phyloP scores from a whole-genome alignment of 164 flowering plant species.

The Magnolia sinica region DNA sequence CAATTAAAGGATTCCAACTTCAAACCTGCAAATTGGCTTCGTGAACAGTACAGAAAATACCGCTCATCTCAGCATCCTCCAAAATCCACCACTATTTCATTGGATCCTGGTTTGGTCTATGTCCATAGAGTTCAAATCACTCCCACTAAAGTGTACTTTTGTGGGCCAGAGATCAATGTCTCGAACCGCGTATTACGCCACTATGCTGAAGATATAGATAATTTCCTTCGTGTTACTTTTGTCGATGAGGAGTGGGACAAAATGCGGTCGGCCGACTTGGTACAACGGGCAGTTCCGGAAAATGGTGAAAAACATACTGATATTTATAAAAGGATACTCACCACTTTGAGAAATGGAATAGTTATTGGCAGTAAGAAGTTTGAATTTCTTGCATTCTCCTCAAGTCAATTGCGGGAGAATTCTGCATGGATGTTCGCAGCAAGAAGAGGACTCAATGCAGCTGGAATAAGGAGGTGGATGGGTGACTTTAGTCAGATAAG shows the following conservation, averaged over 20 bases:
- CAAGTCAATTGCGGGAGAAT: slow-evolving; percentile 78
- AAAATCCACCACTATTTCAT: slow-evolving; percentile 35
- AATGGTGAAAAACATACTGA: slow-evolving; percentile 32
- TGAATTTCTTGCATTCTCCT: slow-evolving; percentile 89
- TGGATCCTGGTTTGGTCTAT: slow-evolving; percentile 68
- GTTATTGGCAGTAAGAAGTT: slow-evolving; percentile 73
- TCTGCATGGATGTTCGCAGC: slow-evolving; percentile 96
- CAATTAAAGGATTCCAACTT: slow-evolving; percentile 68
- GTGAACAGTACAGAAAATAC: slow-evolving; percentile 43
- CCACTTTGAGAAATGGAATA: slow-evolving; percentile 57
- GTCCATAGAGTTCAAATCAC: slow-evolving; percentile 74
- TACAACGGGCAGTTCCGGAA: slow-evolving; percentile 30
- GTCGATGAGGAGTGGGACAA: slow-evolving; percentile 74
- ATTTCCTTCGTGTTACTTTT: slow-evolving; percentile 77
- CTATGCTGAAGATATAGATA: slow-evolving; percentile 43
- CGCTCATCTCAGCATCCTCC: slow-evolving; percentile 13
- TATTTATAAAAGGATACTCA: slow-evolving; percentile 58
- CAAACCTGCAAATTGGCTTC: slow-evolving; percentile 68
- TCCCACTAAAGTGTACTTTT: slow-evolving; percentile 68
- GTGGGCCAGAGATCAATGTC: slow-evolving; percentile 73
- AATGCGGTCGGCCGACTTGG: slow-evolving; percentile 53
- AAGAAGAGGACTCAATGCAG: slow-evolving; percentile 45
- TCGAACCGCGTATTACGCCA: slow-evolving; percentile 75
- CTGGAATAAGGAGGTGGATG: slow-evolving; percentile 69
- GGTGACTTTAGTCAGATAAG: slow-evolving; percentile 67